phyloP scores from a whole-genome alignment of 768 basidiomycete genomes.

The Boletus coccyginus region DNA sequence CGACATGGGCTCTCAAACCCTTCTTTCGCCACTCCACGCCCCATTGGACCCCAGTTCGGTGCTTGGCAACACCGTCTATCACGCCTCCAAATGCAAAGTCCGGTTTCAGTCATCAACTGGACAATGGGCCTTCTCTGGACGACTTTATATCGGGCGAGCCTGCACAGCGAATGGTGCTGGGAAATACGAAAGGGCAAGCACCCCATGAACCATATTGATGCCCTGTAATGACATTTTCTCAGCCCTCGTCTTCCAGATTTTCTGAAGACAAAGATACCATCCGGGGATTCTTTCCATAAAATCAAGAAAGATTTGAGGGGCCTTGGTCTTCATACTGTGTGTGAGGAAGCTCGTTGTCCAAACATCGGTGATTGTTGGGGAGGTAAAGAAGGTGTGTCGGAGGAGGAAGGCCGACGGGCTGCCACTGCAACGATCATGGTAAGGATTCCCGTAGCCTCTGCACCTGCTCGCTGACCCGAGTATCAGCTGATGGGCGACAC shows the following conservation, averaged over 20 bases:
- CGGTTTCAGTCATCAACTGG: constrained; percentile 52
- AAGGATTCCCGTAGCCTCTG: constrained; percentile 14
- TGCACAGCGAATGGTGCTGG: constrained; percentile 61
- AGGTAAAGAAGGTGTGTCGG: constrained; percentile 63
- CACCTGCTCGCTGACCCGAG: constrained; percentile 4
- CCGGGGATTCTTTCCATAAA: constrained; percentile 80
- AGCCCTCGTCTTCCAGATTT: constrained; percentile 86
- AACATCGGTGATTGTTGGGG: constrained; percentile 99
- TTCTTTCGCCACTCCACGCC: constrained; percentile 8
- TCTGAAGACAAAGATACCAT: constrained; percentile 91
- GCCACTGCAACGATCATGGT: constrained; percentile 99
- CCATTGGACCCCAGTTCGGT: constrained; percentile 32
- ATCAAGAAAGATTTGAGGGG: constrained; percentile 96
- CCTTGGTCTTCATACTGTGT: constrained; percentile 90
- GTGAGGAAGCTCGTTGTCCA: constrained; percentile 97
- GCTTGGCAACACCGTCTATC: constrained; percentile 42
- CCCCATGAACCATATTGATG: neutral
- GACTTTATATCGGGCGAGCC: constrained; percentile 72
- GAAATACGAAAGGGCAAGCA: constrained; percentile 64
- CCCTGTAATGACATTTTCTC: neutral
- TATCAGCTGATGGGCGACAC: constrained; percentile 96
- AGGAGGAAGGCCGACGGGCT: constrained; percentile 69
- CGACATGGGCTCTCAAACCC: constrained; percentile 10
- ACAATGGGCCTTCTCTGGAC: constrained; percentile 69
- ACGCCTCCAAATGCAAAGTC: constrained; percentile 31